phyloP scores from a whole-genome alignment of 306 rosid species.

The Spatholobus suberectus region DNA sequence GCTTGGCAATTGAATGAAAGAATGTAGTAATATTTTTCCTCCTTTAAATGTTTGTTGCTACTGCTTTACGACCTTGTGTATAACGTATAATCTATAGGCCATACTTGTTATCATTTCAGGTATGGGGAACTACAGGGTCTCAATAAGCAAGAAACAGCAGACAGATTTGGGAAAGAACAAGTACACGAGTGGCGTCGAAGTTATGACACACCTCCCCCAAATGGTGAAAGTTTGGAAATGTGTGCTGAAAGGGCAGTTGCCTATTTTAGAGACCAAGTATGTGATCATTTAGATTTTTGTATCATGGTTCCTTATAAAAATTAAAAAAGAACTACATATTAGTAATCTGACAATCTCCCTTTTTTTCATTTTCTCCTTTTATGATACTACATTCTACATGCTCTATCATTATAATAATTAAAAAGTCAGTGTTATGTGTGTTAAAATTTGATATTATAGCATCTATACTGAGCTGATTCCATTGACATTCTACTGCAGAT shows the following conservation, averaged over 20 bases:
- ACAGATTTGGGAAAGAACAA: constrained; percentile 83
- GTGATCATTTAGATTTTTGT: constrained; percentile 4
- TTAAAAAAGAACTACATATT: neutral
- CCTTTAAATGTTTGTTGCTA: constrained; percentile 12
- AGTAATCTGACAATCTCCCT: neutral
- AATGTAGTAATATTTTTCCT: constrained; percentile 56
- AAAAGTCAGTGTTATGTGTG: neutral
- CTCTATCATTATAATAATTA: neutral
- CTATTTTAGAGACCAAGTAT: constrained; percentile 77
- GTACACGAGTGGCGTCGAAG: constrained; percentile 93
- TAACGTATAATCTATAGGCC: neutral
- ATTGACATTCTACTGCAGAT: constrained; percentile 56
- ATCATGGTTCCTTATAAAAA: neutral
- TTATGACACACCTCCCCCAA: constrained; percentile 83
- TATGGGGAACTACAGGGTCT: constrained; percentile 92
- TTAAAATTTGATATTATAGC: neutral
- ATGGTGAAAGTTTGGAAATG: constrained; percentile 96
- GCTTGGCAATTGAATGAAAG: constrained; percentile 91
- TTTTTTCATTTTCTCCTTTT: neutral
- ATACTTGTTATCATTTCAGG: constrained; percentile 51
- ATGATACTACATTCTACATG: neutral
- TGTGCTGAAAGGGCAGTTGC: constrained; percentile 94
- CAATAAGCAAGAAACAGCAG: constrained; percentile 89
- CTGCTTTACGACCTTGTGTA: neutral
- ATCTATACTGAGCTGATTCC: constrained; percentile 34